Evolutionary conservation across 306 rosid species (phyloP).

Genomic region (Glycyrrhiza uralensis): DNA sequence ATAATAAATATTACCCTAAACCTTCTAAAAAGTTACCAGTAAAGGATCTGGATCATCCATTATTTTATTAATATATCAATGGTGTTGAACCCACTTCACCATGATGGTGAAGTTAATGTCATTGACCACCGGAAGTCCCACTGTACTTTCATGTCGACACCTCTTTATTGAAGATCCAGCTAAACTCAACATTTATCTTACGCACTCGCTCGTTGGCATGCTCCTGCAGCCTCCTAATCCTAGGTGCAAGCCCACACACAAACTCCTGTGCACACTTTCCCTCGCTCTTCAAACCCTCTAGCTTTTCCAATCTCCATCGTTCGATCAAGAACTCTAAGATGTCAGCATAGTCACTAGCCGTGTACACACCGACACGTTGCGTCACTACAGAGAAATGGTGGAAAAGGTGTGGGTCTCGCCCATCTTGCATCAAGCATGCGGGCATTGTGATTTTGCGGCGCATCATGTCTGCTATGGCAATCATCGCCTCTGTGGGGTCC

Average conservation of each 20-base stretch:
- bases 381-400: slow-evolving; percentile 54
- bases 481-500: slow-evolving; percentile 36
- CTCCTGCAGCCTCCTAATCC: slow-evolving; percentile 55
- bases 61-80: no score
- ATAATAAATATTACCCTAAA: no score
- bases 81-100: no score
- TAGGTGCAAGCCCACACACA: slow-evolving; percentile 46
- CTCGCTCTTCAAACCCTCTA: slow-evolving; percentile 38
- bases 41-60: no score
- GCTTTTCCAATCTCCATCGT: slow-evolving; percentile 55
- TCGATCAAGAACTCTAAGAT: slow-evolving; percentile 46
- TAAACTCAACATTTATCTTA: slow-evolving; percentile 45
- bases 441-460: slow-evolving; percentile 67
- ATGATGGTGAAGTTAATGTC: no score
- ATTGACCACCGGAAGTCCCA: no score
- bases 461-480: slow-evolving; percentile 55
- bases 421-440: slow-evolving; percentile 57
- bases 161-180: slow-evolving; percentile 52
- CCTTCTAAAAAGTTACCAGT: no score
- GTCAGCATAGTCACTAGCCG: slow-evolving; percentile 45
- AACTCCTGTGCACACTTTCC: slow-evolving; percentile 46
- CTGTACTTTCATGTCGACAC: no score
- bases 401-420: slow-evolving; percentile 45
- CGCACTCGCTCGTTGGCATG: slow-evolving; percentile 45
- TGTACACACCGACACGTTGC: slow-evolving; percentile 54